Evolutionary conservation across 768 basidiomycete species (phyloP).

Genomic region (Lentinula sp.): DNA sequence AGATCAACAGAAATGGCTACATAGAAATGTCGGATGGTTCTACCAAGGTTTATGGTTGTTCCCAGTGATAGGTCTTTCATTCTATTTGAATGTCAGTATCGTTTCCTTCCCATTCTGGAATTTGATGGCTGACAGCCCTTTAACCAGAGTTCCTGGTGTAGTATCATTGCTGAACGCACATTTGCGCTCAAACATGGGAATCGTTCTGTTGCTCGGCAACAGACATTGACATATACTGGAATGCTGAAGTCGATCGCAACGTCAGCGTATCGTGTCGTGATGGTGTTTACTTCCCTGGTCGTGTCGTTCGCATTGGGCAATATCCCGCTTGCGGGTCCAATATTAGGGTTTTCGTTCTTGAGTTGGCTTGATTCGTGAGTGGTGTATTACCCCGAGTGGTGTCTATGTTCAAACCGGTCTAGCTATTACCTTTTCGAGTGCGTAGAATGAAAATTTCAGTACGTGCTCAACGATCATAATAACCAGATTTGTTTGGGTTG

Average conservation of each 20-base stretch:
- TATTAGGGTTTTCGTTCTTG: constrained; percentile 62
- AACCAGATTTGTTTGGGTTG: constrained; percentile 70
- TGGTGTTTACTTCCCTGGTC: constrained; percentile 72
- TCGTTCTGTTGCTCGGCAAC: constrained; percentile 40
- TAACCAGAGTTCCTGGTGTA: constrained; percentile 70
- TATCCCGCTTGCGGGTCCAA: constrained; percentile 60
- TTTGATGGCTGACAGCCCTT: constrained; percentile 8
- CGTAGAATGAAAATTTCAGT: constrained; percentile 9
- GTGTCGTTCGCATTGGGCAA: constrained; percentile 59
- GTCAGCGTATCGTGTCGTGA: constrained; percentile 76
- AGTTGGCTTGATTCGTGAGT: constrained; percentile 89
- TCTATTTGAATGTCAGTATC: constrained; percentile 76
- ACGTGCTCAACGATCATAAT: neutral
- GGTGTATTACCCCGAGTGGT: too few relatives aligned
- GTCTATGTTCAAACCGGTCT: neutral
- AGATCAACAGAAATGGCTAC: constrained; percentile 58
- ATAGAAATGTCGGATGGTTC: constrained; percentile 68
- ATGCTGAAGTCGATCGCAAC: constrained; percentile 72
- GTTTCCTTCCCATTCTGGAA: neutral
- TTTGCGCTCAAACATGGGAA: constrained; percentile 68
- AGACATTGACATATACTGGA: constrained; percentile 58
- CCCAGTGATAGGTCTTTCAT: constrained; percentile 67
- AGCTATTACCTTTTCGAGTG: constrained; percentile 93
- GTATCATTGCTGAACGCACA: constrained; percentile 66
- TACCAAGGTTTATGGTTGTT: constrained; percentile 76